A percentile compares a stretch with the other conserved stretches of the same genome.
These are phyloP conservation scores for Cutaneotrichosporon spelunceum DNA, from an alignment of 1,284 basidiomycete species.

Conservation along the genomic window DNA sequence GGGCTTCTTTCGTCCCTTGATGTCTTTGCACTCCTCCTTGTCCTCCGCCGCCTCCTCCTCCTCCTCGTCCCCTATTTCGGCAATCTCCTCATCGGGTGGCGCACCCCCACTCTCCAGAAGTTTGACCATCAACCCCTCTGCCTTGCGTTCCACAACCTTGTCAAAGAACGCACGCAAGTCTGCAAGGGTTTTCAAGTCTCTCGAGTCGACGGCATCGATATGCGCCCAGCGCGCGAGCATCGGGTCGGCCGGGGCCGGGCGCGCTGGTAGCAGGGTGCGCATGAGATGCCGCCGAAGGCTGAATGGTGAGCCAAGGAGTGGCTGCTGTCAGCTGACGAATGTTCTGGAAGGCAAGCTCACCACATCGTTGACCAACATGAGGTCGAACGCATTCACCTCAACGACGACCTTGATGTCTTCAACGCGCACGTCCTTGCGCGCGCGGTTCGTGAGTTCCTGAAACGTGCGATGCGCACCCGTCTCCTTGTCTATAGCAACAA, in stretches of 20 bases:
- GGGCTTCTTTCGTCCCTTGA: constrained; percentile 57
- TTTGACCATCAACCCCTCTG: constrained; percentile 94
- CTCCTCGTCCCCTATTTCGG: constrained; percentile 26
- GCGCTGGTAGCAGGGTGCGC: constrained; percentile 60
- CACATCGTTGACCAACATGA: constrained; percentile 91
- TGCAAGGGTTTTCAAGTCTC: constrained; percentile 48
- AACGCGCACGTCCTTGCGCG: constrained; percentile 94
- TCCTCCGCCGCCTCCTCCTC: constrained; percentile 32
- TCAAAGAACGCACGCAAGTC: constrained; percentile 75
- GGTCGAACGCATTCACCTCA: constrained; percentile 91
- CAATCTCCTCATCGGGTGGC: constrained; percentile 31
- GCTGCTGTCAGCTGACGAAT: constrained; percentile 51
- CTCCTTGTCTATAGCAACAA: constrained; percentile 87
- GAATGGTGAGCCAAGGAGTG: constrained; percentile 68
- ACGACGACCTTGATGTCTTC: constrained; percentile 95
- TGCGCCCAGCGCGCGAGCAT: constrained; percentile 67
- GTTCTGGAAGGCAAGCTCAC: constrained; percentile 54
- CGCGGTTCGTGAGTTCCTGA: constrained; percentile 91
- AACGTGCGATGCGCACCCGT: constrained; percentile 87
- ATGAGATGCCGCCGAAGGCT: constrained; percentile 68
- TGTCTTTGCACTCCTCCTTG: constrained; percentile 57
- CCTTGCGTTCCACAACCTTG: constrained; percentile 71
- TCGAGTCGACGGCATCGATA: constrained; percentile 71
- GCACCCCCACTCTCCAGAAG: constrained; percentile 56
- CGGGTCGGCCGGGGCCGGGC: constrained; percentile 53